Conservation (phyloP, 495 filamentous ascomycete genomes). For the Aspergillus sclerotiicarbonarius region DNA sequence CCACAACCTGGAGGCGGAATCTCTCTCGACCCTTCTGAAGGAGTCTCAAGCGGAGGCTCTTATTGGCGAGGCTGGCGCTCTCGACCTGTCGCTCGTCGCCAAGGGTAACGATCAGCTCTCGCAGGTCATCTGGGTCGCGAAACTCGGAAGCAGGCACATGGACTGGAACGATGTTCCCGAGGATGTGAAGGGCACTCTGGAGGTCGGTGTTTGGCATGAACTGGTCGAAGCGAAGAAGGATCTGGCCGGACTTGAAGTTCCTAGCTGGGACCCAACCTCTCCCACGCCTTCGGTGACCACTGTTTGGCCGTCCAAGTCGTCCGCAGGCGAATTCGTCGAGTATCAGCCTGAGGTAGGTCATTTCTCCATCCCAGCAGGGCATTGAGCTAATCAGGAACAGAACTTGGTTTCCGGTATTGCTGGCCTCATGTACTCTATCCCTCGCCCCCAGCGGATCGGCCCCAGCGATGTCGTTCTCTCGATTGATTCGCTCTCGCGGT, state of each 20-base stretch:
- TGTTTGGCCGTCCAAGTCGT: conserved; percentile 57
- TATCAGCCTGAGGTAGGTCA: conserved; percentile 62
- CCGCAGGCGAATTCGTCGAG: conserved; percentile 65
- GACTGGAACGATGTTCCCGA: conserved; percentile 83
- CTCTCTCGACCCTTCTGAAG: conserved; percentile 66
- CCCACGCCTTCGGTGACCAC: conserved; percentile 54
- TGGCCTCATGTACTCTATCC: conserved; percentile 72
- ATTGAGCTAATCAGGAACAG: conserved; percentile 22
- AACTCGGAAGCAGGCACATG: conserved; percentile 86
- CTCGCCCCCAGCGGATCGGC: conserved; percentile 66
- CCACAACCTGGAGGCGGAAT: conserved; percentile 66
- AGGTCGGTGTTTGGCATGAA: conserved; percentile 85
- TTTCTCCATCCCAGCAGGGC: not conserved
- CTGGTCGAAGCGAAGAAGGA: conserved; percentile 63
- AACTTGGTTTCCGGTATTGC: conserved; percentile 80
- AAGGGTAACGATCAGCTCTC: conserved; percentile 66
- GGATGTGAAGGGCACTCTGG: conserved; percentile 65
- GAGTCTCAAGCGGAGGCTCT: conserved; percentile 72
- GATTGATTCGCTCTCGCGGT: conserved; percentile 73
- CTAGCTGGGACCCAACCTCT: conserved; percentile 46
- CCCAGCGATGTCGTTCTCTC: conserved; percentile 83
- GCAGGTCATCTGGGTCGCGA: conserved; percentile 89
- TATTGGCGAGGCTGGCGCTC: conserved; percentile 80
- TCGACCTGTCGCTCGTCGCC: conserved; percentile 73
- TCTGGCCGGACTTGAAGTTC: conserved; percentile 46